phyloP scores from a whole-genome alignment of 2,329 filamentous ascomycete genomes.

The Penicillium hordei region DNA sequence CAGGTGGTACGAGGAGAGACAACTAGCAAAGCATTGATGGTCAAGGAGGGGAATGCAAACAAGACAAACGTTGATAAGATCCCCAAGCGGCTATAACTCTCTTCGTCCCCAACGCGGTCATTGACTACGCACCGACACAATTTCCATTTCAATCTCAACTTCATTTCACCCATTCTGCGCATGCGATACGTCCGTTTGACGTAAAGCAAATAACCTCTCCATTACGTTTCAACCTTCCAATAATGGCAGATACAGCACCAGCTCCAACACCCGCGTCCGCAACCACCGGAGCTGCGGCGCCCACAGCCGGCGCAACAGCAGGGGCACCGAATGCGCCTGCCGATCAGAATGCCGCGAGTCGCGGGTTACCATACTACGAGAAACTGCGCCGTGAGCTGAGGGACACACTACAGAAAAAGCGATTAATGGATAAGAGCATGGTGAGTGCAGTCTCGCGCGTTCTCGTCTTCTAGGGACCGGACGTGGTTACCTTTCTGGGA shows the following conservation, averaged over 20 bases:
- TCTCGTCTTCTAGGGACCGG: neutral
- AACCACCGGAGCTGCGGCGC: constrained; percentile 20
- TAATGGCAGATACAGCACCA: constrained; percentile 46
- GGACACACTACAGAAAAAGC: constrained; percentile 65
- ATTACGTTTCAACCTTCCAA: neutral
- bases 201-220: neutral
- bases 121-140: neutral
- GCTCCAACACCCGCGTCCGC: constrained; percentile 27
- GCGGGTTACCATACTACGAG: constrained; percentile 67
- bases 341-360: constrained; percentile 34
- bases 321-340: constrained; percentile 24
- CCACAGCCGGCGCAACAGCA: constrained; percentile 22
- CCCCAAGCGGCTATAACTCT: neutral
- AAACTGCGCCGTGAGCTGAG: constrained; percentile 67
- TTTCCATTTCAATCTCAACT: neutral
- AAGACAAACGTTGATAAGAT: constrained; percentile 31
- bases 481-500: neutral
- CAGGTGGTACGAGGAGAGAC: neutral
- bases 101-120: constrained; percentile 7
- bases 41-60: constrained; percentile 34
- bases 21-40: neutral
- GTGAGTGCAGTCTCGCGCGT: constrained; percentile 38
- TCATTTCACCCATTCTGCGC: neutral
- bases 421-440: constrained; percentile 61
- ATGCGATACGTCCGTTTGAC: neutral